These are phyloP conservation scores for Dipodascus albidus DNA, from an alignment of 805 yeast species.

Conservation along the genomic window DNA sequence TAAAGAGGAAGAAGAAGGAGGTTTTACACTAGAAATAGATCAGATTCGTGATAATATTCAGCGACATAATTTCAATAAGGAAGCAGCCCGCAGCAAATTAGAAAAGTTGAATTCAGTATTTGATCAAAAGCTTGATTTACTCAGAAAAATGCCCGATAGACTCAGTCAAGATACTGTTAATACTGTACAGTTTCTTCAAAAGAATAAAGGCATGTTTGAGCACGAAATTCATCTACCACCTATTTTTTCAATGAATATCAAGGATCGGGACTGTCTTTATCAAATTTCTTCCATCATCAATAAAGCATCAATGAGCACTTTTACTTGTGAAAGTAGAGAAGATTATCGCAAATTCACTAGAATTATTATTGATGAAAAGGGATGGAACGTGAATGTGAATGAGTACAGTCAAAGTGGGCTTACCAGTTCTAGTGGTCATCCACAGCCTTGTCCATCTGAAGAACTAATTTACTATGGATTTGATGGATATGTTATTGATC, in stretches of 20 bases:
- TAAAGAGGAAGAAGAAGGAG: background rate
- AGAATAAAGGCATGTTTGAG: constrained; percentile 27
- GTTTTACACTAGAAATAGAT: background rate
- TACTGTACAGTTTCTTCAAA: constrained; percentile 35
- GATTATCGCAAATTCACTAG: constrained; percentile 38
- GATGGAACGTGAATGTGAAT: constrained; percentile 45
- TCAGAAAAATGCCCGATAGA: constrained; percentile 8
- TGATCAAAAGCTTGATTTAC: constrained; percentile 12
- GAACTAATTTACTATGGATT: constrained; percentile 45
- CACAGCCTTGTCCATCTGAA: constrained; percentile 9
- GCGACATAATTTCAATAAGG: background rate
- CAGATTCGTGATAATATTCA: background rate
- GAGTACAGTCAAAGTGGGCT: constrained; percentile 19
- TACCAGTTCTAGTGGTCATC: constrained; percentile 15
- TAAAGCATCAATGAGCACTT: constrained; percentile 41
- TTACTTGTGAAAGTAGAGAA: constrained; percentile 45
- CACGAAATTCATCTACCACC: constrained; percentile 63
- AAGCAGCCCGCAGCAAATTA: constrained; percentile 1
- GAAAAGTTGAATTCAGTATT: constrained; percentile 5
- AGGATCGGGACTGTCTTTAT: constrained; percentile 23
- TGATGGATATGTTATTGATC: constrained; percentile 69
- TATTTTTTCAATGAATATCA: constrained; percentile 46
- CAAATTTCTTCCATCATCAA: constrained; percentile 46
- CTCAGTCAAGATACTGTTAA: constrained; percentile 21
- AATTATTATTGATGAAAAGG: constrained; percentile 29